phyloP scores from a whole-genome alignment of 176 grass and related monocot species.

The Luzula sylvatica region DNA sequence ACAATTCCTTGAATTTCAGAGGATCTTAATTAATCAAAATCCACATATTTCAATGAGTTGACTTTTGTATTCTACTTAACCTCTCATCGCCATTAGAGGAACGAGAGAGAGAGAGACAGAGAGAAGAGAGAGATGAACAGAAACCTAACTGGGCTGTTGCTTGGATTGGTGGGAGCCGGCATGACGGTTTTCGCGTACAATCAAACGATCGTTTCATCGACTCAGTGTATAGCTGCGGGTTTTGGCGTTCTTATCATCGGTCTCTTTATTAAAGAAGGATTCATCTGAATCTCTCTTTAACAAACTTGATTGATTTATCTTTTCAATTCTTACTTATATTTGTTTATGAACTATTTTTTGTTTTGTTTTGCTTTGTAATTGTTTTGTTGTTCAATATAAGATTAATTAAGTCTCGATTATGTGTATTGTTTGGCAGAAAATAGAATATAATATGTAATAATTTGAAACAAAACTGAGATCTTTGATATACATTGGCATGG shows the following conservation, averaged over 20 bases:
- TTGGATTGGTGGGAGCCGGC: conserved; percentile 62
- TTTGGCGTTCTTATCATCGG: conserved; percentile 58
- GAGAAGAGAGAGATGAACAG: conserved; percentile 27
- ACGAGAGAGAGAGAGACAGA: conserved; percentile 3
- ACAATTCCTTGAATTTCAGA: background rate
- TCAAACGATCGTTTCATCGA: conserved; percentile 58
- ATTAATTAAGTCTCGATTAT: too few species aligned
- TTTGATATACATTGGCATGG: too few species aligned
- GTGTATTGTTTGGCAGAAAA: too few species aligned
- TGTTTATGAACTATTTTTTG: too few species aligned
- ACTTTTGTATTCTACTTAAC: conserved; percentile 14
- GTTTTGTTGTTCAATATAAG: too few species aligned
- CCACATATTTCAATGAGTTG: conserved; percentile 23
- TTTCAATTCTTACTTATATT: too few species aligned
- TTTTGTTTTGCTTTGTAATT: too few species aligned
- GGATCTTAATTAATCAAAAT: background rate
- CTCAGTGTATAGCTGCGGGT: conserved; percentile 67
- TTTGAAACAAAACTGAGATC: too few species aligned
- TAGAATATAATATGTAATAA: too few species aligned
- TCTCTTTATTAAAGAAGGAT: conserved; percentile 87
- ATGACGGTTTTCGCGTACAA: conserved; percentile 79
- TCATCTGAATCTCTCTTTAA: conserved; percentile 47
- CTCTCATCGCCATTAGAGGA: background rate
- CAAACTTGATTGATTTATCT: background rate
- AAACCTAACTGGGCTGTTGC: conserved; percentile 72